These are phyloP conservation scores for Dictyostelium brefeldianum DNA, from an alignment of 78 protist genomes.

Conservation along the genomic window DNA sequence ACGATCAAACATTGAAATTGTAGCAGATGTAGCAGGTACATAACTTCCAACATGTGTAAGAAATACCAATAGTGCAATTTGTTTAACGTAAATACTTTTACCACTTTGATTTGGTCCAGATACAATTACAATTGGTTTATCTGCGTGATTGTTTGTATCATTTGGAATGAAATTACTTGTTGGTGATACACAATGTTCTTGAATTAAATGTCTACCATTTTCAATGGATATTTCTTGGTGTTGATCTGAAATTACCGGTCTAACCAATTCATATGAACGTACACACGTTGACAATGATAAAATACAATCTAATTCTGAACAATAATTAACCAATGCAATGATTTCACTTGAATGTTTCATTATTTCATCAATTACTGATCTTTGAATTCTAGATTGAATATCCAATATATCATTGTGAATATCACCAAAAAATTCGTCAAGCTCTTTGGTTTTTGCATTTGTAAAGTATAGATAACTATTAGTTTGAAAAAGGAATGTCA, in stretches of 20 bases:
- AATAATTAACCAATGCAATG: background rate
- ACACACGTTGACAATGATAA: constrained; percentile 16
- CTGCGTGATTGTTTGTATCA: background rate
- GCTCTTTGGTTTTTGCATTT: constrained; percentile 53
- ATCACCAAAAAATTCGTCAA: constrained; percentile 72
- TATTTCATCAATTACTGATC: constrained; percentile 19
- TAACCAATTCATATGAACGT: background rate
- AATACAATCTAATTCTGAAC: constrained; percentile 42
- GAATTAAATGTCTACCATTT: constrained; percentile 58
- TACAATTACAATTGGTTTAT: background rate
- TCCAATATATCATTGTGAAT: constrained; percentile 70
- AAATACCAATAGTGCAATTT: constrained; percentile 57
- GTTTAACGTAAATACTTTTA: constrained; percentile 59
- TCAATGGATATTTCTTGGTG: background rate
- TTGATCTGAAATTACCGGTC: constrained; percentile 17
- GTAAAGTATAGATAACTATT: constrained; percentile 40
- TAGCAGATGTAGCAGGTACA: constrained; percentile 51
- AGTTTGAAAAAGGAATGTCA: constrained; percentile 33
- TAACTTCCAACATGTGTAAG: constrained; percentile 44
- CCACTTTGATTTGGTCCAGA: constrained; percentile 77
- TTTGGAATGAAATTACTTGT: constrained; percentile 54
- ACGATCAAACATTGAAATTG: constrained; percentile 36
- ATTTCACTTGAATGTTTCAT: background rate
- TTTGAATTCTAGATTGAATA: constrained; percentile 54
- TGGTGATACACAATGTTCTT: constrained; percentile 20